Evolutionary conservation across 345 rosid genomes (phyloP).

Genomic region (Erodium maritimum): DNA sequence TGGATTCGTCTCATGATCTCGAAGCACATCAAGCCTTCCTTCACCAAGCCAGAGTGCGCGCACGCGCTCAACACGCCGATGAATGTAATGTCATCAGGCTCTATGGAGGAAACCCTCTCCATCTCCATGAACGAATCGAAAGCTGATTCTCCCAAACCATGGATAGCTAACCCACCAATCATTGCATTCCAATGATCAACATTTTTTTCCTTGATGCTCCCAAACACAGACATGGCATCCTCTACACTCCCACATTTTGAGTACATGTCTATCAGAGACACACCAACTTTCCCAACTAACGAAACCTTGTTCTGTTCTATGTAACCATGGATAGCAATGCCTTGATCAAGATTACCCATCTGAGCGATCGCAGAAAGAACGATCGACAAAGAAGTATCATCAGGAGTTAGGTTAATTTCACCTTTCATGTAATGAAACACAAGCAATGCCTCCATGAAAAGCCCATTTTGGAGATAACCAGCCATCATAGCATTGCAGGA

Average conservation of each 20-base stretch:
- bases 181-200: constrained; percentile 47
- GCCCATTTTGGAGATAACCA: constrained; percentile 28
- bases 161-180: constrained; percentile 36
- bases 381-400: constrained; percentile 20
- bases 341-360: constrained; percentile 21
- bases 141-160: constrained; percentile 36
- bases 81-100: constrained; percentile 37
- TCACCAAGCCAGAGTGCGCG: constrained; percentile 32
- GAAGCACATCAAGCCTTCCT: constrained; percentile 39
- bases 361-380: constrained; percentile 31
- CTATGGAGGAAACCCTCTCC: constrained; percentile 13
- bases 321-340: constrained; percentile 20
- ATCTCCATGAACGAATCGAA: constrained; percentile 27
- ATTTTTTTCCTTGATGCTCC: constrained; percentile 15
- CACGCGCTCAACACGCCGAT: constrained; percentile 30
- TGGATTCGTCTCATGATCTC: constrained; percentile 38
- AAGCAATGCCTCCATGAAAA: constrained; percentile 21
- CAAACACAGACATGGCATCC: constrained; percentile 26
- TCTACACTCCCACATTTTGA: constrained; percentile 39
- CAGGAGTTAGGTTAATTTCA: constrained; percentile 15
- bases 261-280: constrained; percentile 39
- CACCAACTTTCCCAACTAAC: constrained; percentile 29
- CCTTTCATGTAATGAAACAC: constrained; percentile 23
- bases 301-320: constrained; percentile 13
- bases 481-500: constrained; percentile 37